Evolutionary conservation across 305 asterid species (phyloP), one percentile per base, ranked within the genome.

Genomic region (Fraxinus albicans): DNA sequence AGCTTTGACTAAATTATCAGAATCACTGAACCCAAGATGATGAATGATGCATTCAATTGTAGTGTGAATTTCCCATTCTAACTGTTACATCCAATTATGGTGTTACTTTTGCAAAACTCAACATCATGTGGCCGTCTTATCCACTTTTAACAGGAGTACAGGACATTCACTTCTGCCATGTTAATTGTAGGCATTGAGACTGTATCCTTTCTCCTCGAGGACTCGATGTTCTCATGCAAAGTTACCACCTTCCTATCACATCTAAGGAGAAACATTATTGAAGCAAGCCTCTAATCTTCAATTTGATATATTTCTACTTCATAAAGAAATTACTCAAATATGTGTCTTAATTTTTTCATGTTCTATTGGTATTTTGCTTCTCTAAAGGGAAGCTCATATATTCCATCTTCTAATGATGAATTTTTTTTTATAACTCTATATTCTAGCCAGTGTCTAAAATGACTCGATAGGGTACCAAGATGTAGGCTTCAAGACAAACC

Each of bases 361-460:
- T 40, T 58, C 47, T 77, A 25, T 36, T 21, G 29, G 79, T 44
- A 65, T 36, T 65, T 72, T 72, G 60, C 65, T 76, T 79, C 76
- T 84, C 58, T 29, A 12, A 36, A 73, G 81, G 77, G 78, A 85
- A 31, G 8, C 36, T 58, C 17, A 9, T 80, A 27, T 60, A 74
- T 42, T 78, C 50, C 50, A 60, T 21, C 35, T 40, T 76, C 40
- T 76, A 53, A 60, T 85, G 40, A 21, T 67, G 15, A 23, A 12
- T 72, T 60, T 88, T 82, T 76, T 35, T 19, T 72, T 47, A 35
- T 58, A 79, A 78, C 50, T 78, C 5, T 81, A 35, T 72, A 42
- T 83, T 81, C 9, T 12, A 73, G 65, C 70, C 75, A 67, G 10
- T 63, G 34, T 63, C 29, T 25, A 25, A 23, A 65, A 19, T 23